These are phyloP conservation scores for Apiospora malaysiana DNA, from an alignment of 2,329 filamentous ascomycete species.

Conservation along the genomic window DNA sequence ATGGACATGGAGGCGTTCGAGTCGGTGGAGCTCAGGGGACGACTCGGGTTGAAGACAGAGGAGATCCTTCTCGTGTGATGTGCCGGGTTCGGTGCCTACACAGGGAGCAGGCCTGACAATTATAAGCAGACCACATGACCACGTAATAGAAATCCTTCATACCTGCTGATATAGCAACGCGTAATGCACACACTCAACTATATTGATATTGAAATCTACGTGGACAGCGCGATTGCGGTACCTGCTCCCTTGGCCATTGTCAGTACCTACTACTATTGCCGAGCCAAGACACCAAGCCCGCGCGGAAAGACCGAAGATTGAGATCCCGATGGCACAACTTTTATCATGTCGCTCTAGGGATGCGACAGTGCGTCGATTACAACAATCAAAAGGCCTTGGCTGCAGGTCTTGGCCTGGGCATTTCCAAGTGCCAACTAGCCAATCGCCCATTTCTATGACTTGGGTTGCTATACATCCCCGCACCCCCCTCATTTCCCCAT, in stretches of 20 bases:
- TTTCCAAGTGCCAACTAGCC: neutral
- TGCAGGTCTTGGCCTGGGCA: neutral
- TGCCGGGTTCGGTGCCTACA: neutral
- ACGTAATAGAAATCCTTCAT: no score
- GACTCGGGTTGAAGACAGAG: neutral
- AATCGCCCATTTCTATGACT: neutral
- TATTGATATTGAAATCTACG: no score
- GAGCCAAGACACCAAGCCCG: neutral
- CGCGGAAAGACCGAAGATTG: no score
- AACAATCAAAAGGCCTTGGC: neutral
- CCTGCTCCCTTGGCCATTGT: neutral
- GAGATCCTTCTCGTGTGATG: neutral
- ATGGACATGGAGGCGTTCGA: neutral
- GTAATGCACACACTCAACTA: no score
- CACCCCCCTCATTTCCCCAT: neutral
- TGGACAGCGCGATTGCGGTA: no score
- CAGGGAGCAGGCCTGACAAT: no score
- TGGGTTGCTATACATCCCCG: neutral
- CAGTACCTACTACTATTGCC: neutral
- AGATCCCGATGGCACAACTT: neutral
- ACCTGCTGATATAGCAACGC: no score
- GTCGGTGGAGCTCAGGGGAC: neutral
- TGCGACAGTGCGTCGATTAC: neutral
- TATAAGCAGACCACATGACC: no score
- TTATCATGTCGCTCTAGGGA: no score